These are phyloP conservation scores for Skeletonema tropicum DNA, from an alignment of 108 stramenopile species.

Conservation along the genomic window DNA sequence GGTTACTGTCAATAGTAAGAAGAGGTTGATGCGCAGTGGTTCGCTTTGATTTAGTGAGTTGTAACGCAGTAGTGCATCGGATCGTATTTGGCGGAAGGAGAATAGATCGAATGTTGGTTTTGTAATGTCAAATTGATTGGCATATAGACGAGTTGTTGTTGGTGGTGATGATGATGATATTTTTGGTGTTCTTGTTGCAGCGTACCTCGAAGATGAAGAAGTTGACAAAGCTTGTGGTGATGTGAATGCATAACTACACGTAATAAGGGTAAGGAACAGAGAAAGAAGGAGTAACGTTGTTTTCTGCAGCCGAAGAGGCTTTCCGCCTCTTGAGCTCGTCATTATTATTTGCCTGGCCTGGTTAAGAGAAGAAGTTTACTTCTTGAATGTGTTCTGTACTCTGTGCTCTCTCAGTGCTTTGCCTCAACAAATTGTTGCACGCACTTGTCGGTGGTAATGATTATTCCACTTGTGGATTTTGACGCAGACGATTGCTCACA, in stretches of 20 bases:
- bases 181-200: background rate
- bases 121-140: conserved; percentile 71
- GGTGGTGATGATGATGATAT: background rate
- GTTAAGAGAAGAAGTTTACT: too few relatives aligned
- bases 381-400: too few relatives aligned
- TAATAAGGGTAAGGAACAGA: background rate
- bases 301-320: background rate
- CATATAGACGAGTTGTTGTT: conserved; percentile 5
- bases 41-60: conserved; percentile 80
- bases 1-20: conserved; percentile 46
- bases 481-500: too few relatives aligned
- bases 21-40: conserved; percentile 79
- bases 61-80: conserved; percentile 78
- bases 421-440: too few relatives aligned
- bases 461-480: too few relatives aligned
- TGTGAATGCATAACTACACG: conserved; percentile 1
- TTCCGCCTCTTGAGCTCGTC: background rate
- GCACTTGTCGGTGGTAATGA: too few relatives aligned
- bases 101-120: conserved; percentile 79
- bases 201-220: background rate
- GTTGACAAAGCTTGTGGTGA: background rate
- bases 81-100: conserved; percentile 69
- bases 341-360: background rate
- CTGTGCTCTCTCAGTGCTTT: too few relatives aligned
- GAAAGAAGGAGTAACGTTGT: background rate